A percentile compares a stretch with the other conserved stretches of the same genome.
Conservation (phyloP, 495 filamentous ascomycete species). For the Hypoxylon trugodes region DNA sequence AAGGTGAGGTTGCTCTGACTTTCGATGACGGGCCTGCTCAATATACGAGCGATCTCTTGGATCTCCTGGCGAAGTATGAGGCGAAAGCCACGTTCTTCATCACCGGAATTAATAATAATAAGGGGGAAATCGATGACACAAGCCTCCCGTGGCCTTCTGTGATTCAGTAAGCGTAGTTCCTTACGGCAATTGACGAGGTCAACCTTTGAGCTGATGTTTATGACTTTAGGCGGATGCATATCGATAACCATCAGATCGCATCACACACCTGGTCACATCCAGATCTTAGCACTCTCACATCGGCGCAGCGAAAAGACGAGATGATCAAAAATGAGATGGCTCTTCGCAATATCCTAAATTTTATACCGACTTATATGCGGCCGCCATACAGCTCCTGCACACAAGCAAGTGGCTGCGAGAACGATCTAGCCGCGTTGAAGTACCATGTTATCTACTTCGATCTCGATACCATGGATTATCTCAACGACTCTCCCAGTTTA, state of each 20-base stretch:
- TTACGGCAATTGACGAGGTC: neutral
- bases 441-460: constrained; percentile 73
- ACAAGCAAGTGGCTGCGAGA: constrained; percentile 52
- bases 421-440: constrained; percentile 61
- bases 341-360: constrained; percentile 71
- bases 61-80: constrained; percentile 68
- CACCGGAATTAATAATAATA: constrained; percentile 70
- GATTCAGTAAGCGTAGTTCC: constrained; percentile 31
- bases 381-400: constrained; percentile 73
- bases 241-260: constrained; percentile 74
- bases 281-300: constrained; percentile 63
- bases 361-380: constrained; percentile 79
- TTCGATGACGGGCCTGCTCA: constrained; percentile 73
- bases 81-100: constrained; percentile 77
- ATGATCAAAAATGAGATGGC: constrained; percentile 76
- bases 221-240: constrained; percentile 64
- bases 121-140: constrained; percentile 60
- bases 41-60: constrained; percentile 71
- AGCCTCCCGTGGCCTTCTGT: constrained; percentile 41
- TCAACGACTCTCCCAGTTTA: constrained; percentile 59
- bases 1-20: constrained; percentile 69
- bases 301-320: constrained; percentile 60
- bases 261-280: constrained; percentile 78
- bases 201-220: neutral
- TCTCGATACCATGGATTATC: constrained; percentile 73